phyloP scores from a whole-genome alignment of 768 basidiomycete genomes.

The Kwoniella newhampshirensis region DNA sequence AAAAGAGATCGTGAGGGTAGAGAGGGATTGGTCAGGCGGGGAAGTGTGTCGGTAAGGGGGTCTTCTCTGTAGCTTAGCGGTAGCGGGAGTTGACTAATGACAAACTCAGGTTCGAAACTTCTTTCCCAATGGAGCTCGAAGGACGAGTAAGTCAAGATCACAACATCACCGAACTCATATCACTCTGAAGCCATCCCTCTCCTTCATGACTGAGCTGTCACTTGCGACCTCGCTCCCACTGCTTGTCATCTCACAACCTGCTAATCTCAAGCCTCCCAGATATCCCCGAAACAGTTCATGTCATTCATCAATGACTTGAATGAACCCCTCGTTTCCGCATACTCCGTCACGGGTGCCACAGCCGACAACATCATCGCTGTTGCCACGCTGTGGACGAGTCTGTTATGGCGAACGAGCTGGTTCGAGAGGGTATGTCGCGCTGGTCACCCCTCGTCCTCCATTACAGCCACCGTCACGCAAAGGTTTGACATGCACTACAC shows the following conservation, averaged over 20 bases:
- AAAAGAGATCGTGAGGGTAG: constrained; percentile 84
- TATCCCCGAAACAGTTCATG: constrained; percentile 85
- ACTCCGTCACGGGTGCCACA: constrained; percentile 70
- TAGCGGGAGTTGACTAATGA: neutral
- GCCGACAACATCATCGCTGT: constrained; percentile 77
- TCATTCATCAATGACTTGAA: constrained; percentile 90
- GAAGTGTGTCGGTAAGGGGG: constrained; percentile 71
- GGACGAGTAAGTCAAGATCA: constrained; percentile 66
- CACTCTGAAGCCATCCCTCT: neutral
- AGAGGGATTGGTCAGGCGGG: constrained; percentile 87
- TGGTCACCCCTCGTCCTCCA: too few relatives aligned
- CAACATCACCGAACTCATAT: neutral
- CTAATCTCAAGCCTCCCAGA: constrained; percentile 56
- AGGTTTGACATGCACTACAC: too few relatives aligned
- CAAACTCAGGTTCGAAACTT: constrained; percentile 64
- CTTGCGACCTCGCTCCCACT: too few relatives aligned
- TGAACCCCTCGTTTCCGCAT: constrained; percentile 78
- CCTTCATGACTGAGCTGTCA: neutral
- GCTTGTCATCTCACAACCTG: constrained; percentile 1
- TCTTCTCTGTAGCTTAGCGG: too few relatives aligned
- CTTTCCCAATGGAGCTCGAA: constrained; percentile 88
- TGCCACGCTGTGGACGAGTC: constrained; percentile 75
- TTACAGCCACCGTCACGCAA: too few relatives aligned
- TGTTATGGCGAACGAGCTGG: constrained; percentile 67
- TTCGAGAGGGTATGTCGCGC: constrained; percentile 73